Evolutionary conservation across 1,139 yeast species (phyloP).

Genomic region (Geotrichum cucujoidarum): DNA sequence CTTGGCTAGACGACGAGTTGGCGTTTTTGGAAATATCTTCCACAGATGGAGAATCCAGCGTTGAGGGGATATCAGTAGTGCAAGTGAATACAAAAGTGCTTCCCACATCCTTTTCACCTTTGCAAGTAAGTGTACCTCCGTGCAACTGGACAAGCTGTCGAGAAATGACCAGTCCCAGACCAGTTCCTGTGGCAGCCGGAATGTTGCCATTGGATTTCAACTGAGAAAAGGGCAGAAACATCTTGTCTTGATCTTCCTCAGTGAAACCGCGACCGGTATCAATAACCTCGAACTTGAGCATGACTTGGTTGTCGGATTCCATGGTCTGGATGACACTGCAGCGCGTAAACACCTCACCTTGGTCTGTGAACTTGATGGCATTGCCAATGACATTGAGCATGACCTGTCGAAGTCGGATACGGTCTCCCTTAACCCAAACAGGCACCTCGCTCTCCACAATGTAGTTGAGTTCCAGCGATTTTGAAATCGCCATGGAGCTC

Average conservation of each 20-base stretch:
- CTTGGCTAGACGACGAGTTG: slow-evolving; percentile 10
- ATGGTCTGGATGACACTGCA: slow-evolving; percentile 25
- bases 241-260: slow-evolving; percentile 47
- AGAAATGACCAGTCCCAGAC: slow-evolving; percentile 80
- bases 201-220: slow-evolving; percentile 38
- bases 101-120: slow-evolving; percentile 71
- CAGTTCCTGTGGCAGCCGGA: slow-evolving; percentile 59
- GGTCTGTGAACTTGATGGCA: slow-evolving; percentile 76
- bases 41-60: slow-evolving; percentile 27
- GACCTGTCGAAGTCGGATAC: slow-evolving; percentile 81
- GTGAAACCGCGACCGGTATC: slow-evolving; percentile 94
- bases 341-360: slow-evolving; percentile 53
- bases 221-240: slow-evolving; percentile 90
- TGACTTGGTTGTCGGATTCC: slow-evolving; percentile 34
- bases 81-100: slow-evolving; percentile 53
- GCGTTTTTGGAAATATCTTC: slow-evolving; percentile 24
- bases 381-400: slow-evolving; percentile 85
- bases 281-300: slow-evolving; percentile 63
- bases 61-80: slow-evolving; percentile 31
- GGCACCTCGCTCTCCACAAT: slow-evolving; percentile 75
- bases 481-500: slow-evolving; percentile 75
- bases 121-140: slow-evolving; percentile 72
- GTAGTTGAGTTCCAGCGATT: slow-evolving; percentile 67
- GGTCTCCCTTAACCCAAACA: slow-evolving; percentile 79
- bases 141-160: slow-evolving; percentile 78